Evolutionary conservation across 148 eudicot species (phyloP).

Genomic region (Cornus florida): DNA sequence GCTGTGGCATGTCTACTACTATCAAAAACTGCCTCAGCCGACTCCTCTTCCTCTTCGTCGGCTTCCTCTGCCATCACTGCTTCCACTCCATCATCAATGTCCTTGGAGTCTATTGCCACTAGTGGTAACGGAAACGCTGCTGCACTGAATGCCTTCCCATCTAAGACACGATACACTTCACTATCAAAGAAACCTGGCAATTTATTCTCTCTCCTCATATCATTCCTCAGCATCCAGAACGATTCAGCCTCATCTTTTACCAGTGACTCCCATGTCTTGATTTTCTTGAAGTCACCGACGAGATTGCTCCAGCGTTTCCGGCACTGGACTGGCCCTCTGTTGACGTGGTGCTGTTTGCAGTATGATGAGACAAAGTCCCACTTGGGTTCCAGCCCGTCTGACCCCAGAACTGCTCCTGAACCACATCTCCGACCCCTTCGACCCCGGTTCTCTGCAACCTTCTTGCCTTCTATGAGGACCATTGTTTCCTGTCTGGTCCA

Average conservation of each 20-base stretch:
- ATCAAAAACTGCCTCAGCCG: constrained; percentile 33
- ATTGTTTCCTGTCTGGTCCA: constrained; percentile 72
- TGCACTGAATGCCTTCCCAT: constrained; percentile 17
- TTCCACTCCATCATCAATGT: constrained; percentile 19
- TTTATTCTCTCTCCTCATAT: constrained; percentile 54
- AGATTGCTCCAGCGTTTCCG: constrained; percentile 74
- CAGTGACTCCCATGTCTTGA: constrained; percentile 57
- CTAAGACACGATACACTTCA: constrained; percentile 59
- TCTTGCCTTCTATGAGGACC: constrained; percentile 58
- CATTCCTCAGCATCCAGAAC: constrained; percentile 63
- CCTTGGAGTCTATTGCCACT: constrained; percentile 18
- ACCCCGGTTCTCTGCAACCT: constrained; percentile 56
- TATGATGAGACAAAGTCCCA: constrained; percentile 66
- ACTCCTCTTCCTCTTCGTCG: constrained; percentile 21
- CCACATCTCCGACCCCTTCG: constrained; percentile 33
- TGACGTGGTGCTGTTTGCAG: constrained; percentile 61
- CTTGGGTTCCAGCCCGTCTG: constrained; percentile 49
- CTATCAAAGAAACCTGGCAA: constrained; percentile 66
- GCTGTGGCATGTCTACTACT: constrained; percentile 32
- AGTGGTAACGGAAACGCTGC: constrained; percentile 19
- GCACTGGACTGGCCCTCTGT: constrained; percentile 71
- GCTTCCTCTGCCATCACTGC: constrained; percentile 19
- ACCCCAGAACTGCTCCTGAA: constrained; percentile 7
- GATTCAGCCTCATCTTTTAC: constrained; percentile 37
- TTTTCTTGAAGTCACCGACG: constrained; percentile 65